A percentile compares a stretch with the other conserved stretches of the same genome.
Conservation (phyloP, 768 basidiomycete genomes). For the Lactarius pseudohatsudake region DNA sequence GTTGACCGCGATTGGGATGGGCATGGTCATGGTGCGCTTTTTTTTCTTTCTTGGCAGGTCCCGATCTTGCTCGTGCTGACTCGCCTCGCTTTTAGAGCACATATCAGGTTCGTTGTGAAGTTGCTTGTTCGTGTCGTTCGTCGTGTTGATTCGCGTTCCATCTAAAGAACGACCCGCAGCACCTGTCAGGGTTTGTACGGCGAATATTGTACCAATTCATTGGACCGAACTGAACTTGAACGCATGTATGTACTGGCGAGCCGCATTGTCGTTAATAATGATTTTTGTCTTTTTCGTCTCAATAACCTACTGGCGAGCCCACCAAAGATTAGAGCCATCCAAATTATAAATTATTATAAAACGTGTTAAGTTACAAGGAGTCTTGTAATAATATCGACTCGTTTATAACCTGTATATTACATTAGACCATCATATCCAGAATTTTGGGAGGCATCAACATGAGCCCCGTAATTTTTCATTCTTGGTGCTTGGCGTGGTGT, state of each 20-base stretch:
- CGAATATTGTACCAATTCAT: conserved; percentile 86
- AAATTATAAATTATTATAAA: too few species aligned
- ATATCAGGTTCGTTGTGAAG: conserved; percentile 55
- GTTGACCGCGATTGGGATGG: conserved; percentile 77
- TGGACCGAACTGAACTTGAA: conserved; percentile 68
- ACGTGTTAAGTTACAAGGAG: too few species aligned
- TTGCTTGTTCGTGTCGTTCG: neutral
- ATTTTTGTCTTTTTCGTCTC: neutral
- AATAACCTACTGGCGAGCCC: neutral
- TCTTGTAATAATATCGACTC: too few species aligned
- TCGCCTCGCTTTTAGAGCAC: conserved; percentile 36
- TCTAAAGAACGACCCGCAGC: conserved; percentile 65
- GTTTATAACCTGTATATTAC: too few species aligned
- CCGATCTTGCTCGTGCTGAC: conserved; percentile 11
- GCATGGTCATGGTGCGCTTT: conserved; percentile 79
- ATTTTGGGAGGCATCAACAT: too few species aligned
- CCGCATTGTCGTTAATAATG: neutral
- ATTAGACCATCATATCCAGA: too few species aligned
- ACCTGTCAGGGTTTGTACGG: conserved; percentile 80
- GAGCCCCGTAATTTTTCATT: too few species aligned
- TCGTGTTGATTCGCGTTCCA: neutral
- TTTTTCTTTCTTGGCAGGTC: neutral
- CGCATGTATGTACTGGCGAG: neutral
- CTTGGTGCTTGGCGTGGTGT: too few species aligned
- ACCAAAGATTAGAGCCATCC: too few species aligned